Base-by-base conservation (phyloP, 257 asterid genomes). In the Ballota nigra region DNA sequence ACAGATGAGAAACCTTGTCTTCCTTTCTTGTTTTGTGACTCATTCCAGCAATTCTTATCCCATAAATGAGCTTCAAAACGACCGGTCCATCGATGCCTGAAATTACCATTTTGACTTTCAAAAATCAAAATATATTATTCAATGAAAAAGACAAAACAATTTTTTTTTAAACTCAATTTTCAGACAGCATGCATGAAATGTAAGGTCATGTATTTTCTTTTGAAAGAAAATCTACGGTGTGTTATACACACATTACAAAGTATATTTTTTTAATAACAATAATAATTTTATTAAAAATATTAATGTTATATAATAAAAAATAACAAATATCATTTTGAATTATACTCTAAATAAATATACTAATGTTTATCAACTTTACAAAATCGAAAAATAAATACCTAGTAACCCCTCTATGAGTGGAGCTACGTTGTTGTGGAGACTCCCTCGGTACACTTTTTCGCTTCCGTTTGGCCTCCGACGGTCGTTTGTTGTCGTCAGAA, bases 11-110 rank as follows among this genome's bases (percentile, higher is more conserved):
- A 72, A 89, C 97, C 97, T 91, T 94, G 99, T 88, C 95, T 88
- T 73, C 97, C 99, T 86, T 94, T 94, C 82, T 91, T 91, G 79
- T 77, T 94, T 66, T 89, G 99, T 0, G 99, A 74, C 73, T 94
- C 88, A 75, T 94, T 94, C 99, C 99, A 94, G 80, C 97, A 86
- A 56, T 94, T 88, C 83, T 91, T 94, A 83, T 94, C 99, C 99
- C 99, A 94, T 72, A 94, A 66, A 83, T 94, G 99, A 74, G 99
- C 99, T 83, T 94, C 99, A 29, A 81, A 94, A 1, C 99, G 87
- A 13, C 99, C 99, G 0, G 99, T 94, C 99, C 97, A 94, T 58
- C 99, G 78, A 82, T 94, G 99, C 81, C 99, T 94, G 80, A 56
- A 65, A 20, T 69, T 19, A 28, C 70, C 73, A 56, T 66, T 63